Conservation (phyloP, 805 yeast genomes). For the Candida vaughaniae region DNA sequence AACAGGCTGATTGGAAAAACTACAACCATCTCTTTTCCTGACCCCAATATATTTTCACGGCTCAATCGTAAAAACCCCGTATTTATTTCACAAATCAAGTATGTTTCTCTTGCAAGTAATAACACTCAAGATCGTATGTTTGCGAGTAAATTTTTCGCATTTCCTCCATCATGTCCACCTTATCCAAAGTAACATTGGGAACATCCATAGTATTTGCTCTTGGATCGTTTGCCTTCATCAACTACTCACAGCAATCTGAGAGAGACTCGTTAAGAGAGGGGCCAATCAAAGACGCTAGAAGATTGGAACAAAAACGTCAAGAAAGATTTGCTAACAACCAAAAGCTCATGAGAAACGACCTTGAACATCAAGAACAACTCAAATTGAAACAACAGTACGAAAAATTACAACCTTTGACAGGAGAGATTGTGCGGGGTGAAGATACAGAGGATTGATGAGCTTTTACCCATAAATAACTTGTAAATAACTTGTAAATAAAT, state of each 20-base stretch:
- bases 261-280: constrained; percentile 75
- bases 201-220: constrained; percentile 54
- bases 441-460: constrained; percentile 4
- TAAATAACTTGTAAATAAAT: constrained; percentile 12
- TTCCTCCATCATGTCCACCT: constrained; percentile 81
- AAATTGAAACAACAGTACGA: constrained; percentile 57
- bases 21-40: too few species aligned
- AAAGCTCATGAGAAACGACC: constrained; percentile 52
- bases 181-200: constrained; percentile 74
- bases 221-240: constrained; percentile 66
- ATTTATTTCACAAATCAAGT: too few species aligned
- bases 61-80: too few species aligned
- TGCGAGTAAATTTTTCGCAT: too few species aligned
- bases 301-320: constrained; percentile 49
- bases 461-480: neutral
- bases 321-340: constrained; percentile 21
- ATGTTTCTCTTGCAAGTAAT: too few species aligned
- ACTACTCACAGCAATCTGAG: constrained; percentile 66
- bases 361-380: constrained; percentile 66
- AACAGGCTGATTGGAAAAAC: too few species aligned
- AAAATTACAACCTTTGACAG: constrained; percentile 56
- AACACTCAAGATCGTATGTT: too few species aligned
- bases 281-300: constrained; percentile 77
- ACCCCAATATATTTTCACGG: too few species aligned
- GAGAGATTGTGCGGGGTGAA: constrained; percentile 35